These are phyloP conservation scores for Neolentinus lepideus DNA, from an alignment of 1,284 basidiomycete species.

Conservation along the genomic window DNA sequence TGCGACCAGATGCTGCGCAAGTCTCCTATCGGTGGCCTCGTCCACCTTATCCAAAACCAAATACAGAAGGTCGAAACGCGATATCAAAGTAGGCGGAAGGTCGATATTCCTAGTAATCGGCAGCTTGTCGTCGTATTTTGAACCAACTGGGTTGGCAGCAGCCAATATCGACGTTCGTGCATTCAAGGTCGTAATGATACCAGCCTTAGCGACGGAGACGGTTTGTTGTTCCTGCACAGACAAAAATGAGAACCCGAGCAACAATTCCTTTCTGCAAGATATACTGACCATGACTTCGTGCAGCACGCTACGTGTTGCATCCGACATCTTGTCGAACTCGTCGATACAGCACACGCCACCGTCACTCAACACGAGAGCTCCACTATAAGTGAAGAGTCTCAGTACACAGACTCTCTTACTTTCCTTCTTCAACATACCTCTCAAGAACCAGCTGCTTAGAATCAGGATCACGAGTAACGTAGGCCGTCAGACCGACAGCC, in stretches of 20 bases:
- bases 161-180: slow-evolving; percentile 96
- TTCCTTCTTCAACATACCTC: slow-evolving; percentile 39
- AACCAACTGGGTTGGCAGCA: slow-evolving; percentile 95
- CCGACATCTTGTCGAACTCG: slow-evolving; percentile 99
- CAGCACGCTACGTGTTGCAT: slow-evolving; percentile 91
- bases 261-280: neutral
- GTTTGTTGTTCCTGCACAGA: slow-evolving; percentile 92
- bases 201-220: slow-evolving; percentile 98
- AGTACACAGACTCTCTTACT: neutral
- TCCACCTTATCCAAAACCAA: slow-evolving; percentile 95
- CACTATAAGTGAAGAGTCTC: slow-evolving; percentile 40
- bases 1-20: slow-evolving; percentile 91
- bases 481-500: slow-evolving; percentile 96
- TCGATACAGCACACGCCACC: slow-evolving; percentile 99
- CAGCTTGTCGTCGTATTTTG: slow-evolving; percentile 87
- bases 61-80: slow-evolving; percentile 97
- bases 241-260: neutral
- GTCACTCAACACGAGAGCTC: slow-evolving; percentile 93
- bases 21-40: slow-evolving; percentile 80
- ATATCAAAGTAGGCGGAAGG: slow-evolving; percentile 95
- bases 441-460: slow-evolving; percentile 97
- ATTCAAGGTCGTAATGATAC: slow-evolving; percentile 97
- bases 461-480: slow-evolving; percentile 96
- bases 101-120: slow-evolving; percentile 89
- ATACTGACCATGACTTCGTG: slow-evolving; percentile 95